Base-by-base conservation (phyloP, 2,329 filamentous ascomycete species). In the Exophiala spinifera region DNA sequence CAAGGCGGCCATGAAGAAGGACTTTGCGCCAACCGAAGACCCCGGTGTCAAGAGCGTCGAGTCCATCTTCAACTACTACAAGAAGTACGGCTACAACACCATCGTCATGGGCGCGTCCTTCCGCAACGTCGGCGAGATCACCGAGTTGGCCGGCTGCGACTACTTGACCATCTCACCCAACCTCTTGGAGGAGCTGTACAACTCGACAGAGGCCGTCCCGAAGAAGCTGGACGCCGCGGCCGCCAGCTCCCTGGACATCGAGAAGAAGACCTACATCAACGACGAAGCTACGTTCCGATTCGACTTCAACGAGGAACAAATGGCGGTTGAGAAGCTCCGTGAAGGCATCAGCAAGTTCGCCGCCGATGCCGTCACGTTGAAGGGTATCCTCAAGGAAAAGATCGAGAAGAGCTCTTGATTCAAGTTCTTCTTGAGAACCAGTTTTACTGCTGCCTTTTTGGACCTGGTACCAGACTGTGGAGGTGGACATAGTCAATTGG, bases 261-360 rank as follows among this genome's bases (percentile, higher is more conserved):
- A 87, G 79, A 95, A 91, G 88, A 89, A 88, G 81, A 79, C 79
- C 55, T 99, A 96, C 84, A 87, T 99, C 76, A 84, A 87, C 71
- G 80, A 94, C 76, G 94, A 99, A 84, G 69, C 91, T 50, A 70
- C 76, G 46, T 99, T 97, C 91, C 91, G 94, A 74, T 99, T 96
- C 81, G 88, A 91, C 78, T 96, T 99, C 86, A 99, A 99, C 83
- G 94, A 99, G 83, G 91, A 99, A 71, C 88, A 92, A 75, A 99
- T 99, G 94, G 94, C 89, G 61, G 90, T 95, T 64, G 91, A 97
- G 87, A 99, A 99, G 88, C 86, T 99, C 67, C 89, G 91, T 60
- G 94, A 99, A 79, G 94, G 94, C 77, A 99, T 99, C 82, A 95
- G 89, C 82, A 96, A 96, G 81, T 99, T 99, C 70, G 92, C 94